Conservation (phyloP, 257 asterid genomes). For the Jaltomata sinuosa region DNA sequence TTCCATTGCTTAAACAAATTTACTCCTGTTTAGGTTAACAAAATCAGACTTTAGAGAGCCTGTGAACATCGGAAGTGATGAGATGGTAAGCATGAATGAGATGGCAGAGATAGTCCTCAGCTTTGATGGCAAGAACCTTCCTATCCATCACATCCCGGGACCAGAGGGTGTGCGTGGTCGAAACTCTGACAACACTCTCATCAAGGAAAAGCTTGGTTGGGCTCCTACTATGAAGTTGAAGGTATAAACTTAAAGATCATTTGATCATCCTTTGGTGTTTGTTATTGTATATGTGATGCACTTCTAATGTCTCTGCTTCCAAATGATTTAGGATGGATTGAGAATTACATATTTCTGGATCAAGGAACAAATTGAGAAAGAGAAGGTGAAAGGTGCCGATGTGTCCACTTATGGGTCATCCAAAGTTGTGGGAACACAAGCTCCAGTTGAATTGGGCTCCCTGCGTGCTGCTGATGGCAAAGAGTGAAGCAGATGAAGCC, state of each 20-base stretch:
- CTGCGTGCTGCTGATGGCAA: conserved; percentile 47
- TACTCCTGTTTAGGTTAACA: conserved; percentile 40
- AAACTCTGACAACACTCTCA: conserved; percentile 83
- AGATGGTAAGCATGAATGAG: conserved; percentile 95
- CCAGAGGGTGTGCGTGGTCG: conserved; percentile 97
- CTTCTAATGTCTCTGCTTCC: background rate
- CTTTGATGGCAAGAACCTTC: conserved; percentile 70
- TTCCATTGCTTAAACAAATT: background rate
- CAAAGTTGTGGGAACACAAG: conserved; percentile 45
- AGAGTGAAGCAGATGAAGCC: conserved; percentile 14
- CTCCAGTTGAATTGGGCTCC: conserved; percentile 42
- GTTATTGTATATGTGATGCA: background rate
- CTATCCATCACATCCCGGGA: conserved; percentile 79
- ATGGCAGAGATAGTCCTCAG: conserved; percentile 86
- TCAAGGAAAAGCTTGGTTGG: conserved; percentile 91
- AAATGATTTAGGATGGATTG: conserved; percentile 57
- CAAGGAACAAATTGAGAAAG: conserved; percentile 85
- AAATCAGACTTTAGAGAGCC: conserved; percentile 90
- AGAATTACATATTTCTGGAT: conserved; percentile 93
- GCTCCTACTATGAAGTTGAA: conserved; percentile 83
- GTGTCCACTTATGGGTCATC: conserved; percentile 33
- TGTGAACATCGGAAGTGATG: conserved; percentile 87
- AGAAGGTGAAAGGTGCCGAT: conserved; percentile 40
- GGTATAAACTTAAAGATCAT: conserved; percentile 26
- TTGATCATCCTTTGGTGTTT: background rate